These are phyloP conservation scores for Conoideocrella luteorostrata DNA, from an alignment of 2,329 filamentous ascomycete genomes.

Conservation along the genomic window DNA sequence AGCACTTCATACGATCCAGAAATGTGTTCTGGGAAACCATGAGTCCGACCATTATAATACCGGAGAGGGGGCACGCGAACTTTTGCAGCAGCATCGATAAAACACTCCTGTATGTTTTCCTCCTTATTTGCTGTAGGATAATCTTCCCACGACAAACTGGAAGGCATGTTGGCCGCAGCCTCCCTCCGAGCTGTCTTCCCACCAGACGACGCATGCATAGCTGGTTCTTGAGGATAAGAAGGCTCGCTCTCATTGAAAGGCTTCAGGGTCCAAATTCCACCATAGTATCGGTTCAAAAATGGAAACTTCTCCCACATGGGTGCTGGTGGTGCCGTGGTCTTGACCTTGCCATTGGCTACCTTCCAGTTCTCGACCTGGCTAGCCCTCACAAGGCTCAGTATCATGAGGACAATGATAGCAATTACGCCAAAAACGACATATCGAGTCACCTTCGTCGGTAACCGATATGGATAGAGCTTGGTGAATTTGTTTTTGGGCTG, in stretches of 20 bases:
- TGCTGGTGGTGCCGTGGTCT: constrained; percentile 49
- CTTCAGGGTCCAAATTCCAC: constrained; percentile 70
- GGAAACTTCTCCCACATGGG: constrained; percentile 78
- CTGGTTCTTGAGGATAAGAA: constrained; percentile 71
- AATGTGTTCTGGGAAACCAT: constrained; percentile 76
- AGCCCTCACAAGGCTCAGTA: constrained; percentile 66
- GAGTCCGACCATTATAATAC: constrained; percentile 70
- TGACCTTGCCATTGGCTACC: constrained; percentile 45
- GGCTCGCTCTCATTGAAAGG: constrained; percentile 60
- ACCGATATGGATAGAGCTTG: constrained; percentile 44
- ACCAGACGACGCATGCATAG: constrained; percentile 11
- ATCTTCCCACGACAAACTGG: constrained; percentile 28
- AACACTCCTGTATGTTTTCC: constrained; percentile 62
- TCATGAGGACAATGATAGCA: constrained; percentile 65
- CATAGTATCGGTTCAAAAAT: constrained; percentile 84
- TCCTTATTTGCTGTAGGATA: constrained; percentile 36
- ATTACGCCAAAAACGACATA: constrained; percentile 71
- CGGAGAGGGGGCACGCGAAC: constrained; percentile 63
- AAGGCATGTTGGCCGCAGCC: constrained; percentile 5
- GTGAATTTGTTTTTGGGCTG: constrained; percentile 15
- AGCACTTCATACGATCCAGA: constrained; percentile 83
- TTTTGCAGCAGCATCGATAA: constrained; percentile 61
- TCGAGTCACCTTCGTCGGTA: constrained; percentile 68
- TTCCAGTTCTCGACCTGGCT: constrained; percentile 64
- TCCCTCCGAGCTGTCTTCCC: constrained; percentile 13